These are phyloP conservation scores for Fusarium pseudograminearum DNA, from an alignment of 2,329 filamentous ascomycete genomes.

Conservation along the genomic window DNA sequence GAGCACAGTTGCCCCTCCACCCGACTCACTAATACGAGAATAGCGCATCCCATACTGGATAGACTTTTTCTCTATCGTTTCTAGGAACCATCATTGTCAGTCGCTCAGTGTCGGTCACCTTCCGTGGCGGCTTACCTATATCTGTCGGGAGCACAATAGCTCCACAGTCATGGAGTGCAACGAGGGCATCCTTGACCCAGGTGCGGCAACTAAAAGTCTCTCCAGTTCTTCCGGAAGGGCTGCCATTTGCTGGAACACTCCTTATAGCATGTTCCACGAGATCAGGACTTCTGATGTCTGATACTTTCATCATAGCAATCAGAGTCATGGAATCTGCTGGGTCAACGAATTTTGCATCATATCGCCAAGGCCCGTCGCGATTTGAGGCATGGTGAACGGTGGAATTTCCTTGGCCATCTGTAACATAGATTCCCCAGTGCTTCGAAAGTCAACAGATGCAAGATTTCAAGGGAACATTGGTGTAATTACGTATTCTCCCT, in stretches of 20 bases:
- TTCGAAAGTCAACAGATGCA: neutral
- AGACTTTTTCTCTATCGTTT: neutral
- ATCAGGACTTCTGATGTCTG: neutral
- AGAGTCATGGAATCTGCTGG: fast-evolving
- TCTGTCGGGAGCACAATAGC: neutral
- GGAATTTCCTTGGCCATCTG: fast-evolving
- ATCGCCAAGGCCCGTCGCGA: neutral
- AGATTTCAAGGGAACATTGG: fast-evolving
- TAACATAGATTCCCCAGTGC: neutral
- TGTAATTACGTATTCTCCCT: neutral
- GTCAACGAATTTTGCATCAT: fast-evolving
- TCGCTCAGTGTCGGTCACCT: fast-evolving
- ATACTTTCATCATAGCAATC: neutral
- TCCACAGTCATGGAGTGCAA: neutral
- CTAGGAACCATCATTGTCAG: neutral
- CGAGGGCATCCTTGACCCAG: neutral
- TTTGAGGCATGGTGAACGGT: neutral
- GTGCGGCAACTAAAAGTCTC: neutral
- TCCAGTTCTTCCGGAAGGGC: neutral
- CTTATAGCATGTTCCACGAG: fast-evolving
- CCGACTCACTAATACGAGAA: fast-evolving
- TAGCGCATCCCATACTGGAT: neutral
- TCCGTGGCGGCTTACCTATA: neutral
- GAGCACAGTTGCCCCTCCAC: neutral
- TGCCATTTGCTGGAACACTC: neutral